Conservation (phyloP, 2,329 filamentous ascomycete species). For the Botryotinia globosa region DNA sequence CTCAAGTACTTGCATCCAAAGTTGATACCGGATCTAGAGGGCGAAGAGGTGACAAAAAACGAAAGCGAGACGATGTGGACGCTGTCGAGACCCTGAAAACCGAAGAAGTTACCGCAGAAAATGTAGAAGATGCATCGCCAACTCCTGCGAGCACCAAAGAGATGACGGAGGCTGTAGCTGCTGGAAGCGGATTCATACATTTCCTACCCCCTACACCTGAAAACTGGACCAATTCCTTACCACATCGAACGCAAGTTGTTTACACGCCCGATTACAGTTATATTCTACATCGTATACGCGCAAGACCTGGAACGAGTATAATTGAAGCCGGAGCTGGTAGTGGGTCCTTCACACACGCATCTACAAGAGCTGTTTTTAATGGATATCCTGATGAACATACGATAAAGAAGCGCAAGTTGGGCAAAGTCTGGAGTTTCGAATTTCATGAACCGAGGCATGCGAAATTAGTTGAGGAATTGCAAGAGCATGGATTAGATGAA, state of each 20-base stretch:
- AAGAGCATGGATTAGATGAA: conserved; percentile 61
- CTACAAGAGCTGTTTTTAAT: conserved; percentile 71
- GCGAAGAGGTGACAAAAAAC: conserved; percentile 54
- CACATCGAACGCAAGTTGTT: conserved; percentile 81
- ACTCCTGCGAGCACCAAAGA: conserved; percentile 37
- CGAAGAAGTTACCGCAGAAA: conserved; percentile 22
- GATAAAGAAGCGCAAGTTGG: conserved; percentile 45
- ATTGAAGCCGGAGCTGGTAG: conserved; percentile 82
- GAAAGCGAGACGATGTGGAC: conserved; percentile 44
- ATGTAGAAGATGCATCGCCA: conserved; percentile 33
- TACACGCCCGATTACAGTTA: conserved; percentile 88
- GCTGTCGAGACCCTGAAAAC: conserved; percentile 24
- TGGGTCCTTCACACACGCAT: conserved; percentile 80
- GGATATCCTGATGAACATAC: conserved; percentile 55
- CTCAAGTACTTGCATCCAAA: conserved; percentile 82
- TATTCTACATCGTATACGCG: conserved; percentile 72
- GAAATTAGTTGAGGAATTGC: conserved; percentile 67
- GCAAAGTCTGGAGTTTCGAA: conserved; percentile 79
- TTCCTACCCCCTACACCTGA: conserved; percentile 77
- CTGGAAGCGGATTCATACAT: conserved; percentile 71
- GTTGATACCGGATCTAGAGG: conserved; percentile 91
- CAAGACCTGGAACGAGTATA: conserved; percentile 67
- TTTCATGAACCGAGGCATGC: conserved; percentile 71
- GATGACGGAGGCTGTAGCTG: conserved; percentile 51
- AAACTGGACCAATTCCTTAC: conserved; percentile 75